Evolutionary conservation across 345 rosid species (phyloP), one percentile per base, ranked within the genome.

Genomic region (Pugionium dolabratum): DNA sequence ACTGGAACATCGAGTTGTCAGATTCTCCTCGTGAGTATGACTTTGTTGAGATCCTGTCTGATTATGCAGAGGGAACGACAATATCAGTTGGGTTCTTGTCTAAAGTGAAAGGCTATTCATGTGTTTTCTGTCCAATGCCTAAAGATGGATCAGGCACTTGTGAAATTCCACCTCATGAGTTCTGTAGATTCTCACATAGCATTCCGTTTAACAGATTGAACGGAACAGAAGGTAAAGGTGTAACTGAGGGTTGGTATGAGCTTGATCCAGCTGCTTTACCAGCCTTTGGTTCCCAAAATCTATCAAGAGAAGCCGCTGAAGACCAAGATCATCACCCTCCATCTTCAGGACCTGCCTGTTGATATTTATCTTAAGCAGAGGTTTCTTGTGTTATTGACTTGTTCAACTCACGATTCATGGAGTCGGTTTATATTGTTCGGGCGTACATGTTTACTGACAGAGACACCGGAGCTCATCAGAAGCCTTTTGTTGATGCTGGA

Each of bases 211-310:
- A 62, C 70, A 76, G 68, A 74, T 78, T 90, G 90, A 78, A 79
- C 3, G 97, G 96, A 51, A 72, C 58, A 36, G 99, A 94, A 84
- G 67, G 86, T 51, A 62, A 57, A 60, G 92, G 84, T 54, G 84
- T 86, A 27, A 88, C 77, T 2, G 72, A 55, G 27, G 96, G 88
- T 31, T 88, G 95, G 64, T 82, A 77, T 66, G 99, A 94, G 80
- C 80, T 90, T 4, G 96, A 94, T 76, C 85, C 97, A 43, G 92
- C 86, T 54, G 70, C 92, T 70, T 67, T 91, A 68, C 96, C 90
- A 40, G 64, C 9, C 42, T 57, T 81, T 40, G 54, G 49, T 43
- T 30, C 67, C 25, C 62, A 51, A 44, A 59, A 30, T 9, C 34
- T 6, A 51, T 35, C 62, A 52, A 62, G 62, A 36, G 45, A 33